Base-by-base conservation (phyloP, 192 early-diverging fungal genomes). In the Umbelopsis ramanniana region DNA sequence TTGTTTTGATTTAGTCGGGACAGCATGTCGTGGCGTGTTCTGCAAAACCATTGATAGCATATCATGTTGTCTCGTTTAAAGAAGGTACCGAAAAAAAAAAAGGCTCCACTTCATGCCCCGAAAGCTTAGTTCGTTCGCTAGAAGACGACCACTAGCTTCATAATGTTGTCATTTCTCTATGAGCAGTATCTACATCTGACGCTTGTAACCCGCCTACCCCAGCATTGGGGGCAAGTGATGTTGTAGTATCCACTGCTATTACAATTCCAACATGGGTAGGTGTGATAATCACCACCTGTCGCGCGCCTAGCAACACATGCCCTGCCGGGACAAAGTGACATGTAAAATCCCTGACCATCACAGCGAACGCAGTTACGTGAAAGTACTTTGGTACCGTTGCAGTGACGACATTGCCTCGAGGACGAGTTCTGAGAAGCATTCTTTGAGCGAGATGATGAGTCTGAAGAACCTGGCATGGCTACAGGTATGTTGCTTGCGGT, bases 161-260 rank as follows among this genome's bases (percentile, higher is more conserved):
- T 50, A 21, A 17, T 21, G 48, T n/a, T 17, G 17, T 37, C 9
- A 17, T n/a, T 57, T 33, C 33, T 14, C 17, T 33, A 63, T 11
- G 57, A 29, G 17, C 57, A 63, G 57, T 63, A 37, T 63, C 33
- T 63, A 63, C 57, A 63, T 35, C 17, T 63, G 26, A 26, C 26
- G 8, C 3, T 7, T 12, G 35, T 37, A 17, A 63, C 57, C 5
- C 57, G 26, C 26, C 26, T 63, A 0, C 57, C 57, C 57, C 57
- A 63, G 57, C 57, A 63, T 63, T 63, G 57, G 17, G 57, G 57
- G 26, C 57, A 63, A 37, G 57, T 63, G 57, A 63, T 63, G 17
- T 63, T 63, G 29, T 63, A 63, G 33, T 63, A 63, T 0, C 57
- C 57, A n/a, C 15, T 63, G 14, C 57, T 63, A 37, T 63, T 63